Evolutionary conservation across 2,329 filamentous ascomycete species (phyloP).

Genomic region (Amauroascus niger): DNA sequence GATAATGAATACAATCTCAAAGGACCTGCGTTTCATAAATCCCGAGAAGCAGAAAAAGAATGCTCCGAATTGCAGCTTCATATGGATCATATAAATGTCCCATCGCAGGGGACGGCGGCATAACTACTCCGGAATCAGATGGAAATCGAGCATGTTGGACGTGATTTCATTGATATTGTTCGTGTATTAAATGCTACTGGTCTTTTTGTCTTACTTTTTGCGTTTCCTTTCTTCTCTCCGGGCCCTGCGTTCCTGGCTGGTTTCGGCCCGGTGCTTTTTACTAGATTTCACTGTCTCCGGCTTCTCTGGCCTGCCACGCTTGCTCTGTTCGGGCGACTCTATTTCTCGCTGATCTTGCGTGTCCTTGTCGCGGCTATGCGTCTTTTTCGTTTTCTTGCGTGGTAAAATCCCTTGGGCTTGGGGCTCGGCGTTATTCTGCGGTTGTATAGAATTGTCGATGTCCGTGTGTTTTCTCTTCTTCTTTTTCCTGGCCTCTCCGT

Average conservation of each 20-base stretch:
- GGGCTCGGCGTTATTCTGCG: conserved; percentile 16
- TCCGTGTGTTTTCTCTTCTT: conserved; percentile 17
- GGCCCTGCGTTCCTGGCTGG: conserved; percentile 26
- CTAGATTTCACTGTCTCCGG: conserved; percentile 24
- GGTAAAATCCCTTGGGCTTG: conserved; percentile 17
- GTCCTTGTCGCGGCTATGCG: conserved; percentile 6
- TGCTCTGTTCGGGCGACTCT: not conserved
- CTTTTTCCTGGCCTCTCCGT: conserved; percentile 32
- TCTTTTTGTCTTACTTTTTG: conserved; percentile 25
- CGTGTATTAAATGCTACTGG: not conserved
- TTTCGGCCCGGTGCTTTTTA: conserved; percentile 34
- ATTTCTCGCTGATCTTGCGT: not conserved
- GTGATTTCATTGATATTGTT: not conserved
- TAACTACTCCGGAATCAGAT: not conserved
- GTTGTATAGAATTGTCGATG: not conserved
- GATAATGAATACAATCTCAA: too few species aligned
- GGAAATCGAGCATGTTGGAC: not conserved
- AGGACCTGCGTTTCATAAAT: too few species aligned
- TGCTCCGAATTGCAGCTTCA: not conserved
- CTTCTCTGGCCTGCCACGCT: conserved; percentile 8
- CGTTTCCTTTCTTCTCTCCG: conserved; percentile 29
- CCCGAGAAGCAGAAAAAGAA: not conserved
- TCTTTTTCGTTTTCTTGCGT: conserved; percentile 36
- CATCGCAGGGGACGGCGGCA: not conserved
- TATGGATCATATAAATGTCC: not conserved